Percentiles rank a stretch among this genome's conserved stretches.
These are phyloP conservation scores for Globisporangium middletonii DNA, from an alignment of 352 stramenopile genomes.

Conservation along the genomic window DNA sequence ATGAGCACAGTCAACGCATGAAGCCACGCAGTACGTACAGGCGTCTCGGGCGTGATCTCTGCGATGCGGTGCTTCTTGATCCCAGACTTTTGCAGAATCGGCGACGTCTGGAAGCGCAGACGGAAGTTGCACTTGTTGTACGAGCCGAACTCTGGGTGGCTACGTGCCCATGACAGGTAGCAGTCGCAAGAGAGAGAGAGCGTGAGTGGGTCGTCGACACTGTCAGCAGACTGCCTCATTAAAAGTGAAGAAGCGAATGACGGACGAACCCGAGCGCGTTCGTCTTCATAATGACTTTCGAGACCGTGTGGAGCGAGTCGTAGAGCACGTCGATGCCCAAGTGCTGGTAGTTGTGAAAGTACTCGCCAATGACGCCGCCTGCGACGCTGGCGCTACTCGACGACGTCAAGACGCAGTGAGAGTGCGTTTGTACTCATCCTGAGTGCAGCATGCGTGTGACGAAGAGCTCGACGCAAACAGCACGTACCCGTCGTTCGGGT, in stretches of 20 bases:
- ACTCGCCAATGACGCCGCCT: slow-evolving; percentile 54
- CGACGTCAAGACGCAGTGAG: neutral
- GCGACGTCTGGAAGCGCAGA: slow-evolving; percentile 42
- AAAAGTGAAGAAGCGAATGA: neutral
- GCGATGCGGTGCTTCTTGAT: slow-evolving; percentile 38
- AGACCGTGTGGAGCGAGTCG: slow-evolving; percentile 54
- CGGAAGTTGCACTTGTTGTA: slow-evolving; percentile 87
- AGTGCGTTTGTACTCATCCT: neutral
- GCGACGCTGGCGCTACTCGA: slow-evolving; percentile 33
- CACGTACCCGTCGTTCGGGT: slow-evolving; percentile 56
- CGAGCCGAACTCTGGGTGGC: slow-evolving; percentile 70
- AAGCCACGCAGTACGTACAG: slow-evolving; percentile 21
- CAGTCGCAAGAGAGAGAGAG: neutral
- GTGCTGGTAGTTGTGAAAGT: slow-evolving; percentile 86
- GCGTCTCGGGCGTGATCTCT: slow-evolving; percentile 61
- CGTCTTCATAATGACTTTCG: slow-evolving; percentile 78
- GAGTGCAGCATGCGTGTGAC: no score
- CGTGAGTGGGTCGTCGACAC: neutral
- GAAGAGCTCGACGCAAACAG: neutral
- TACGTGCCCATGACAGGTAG: slow-evolving; percentile 10
- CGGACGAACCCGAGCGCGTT: slow-evolving; percentile 61
- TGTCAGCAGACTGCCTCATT: no score
- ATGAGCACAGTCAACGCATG: neutral
- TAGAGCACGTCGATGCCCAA: slow-evolving; percentile 78
- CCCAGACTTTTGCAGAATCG: slow-evolving; percentile 34